Conservation (phyloP, 371 early-diverging fungal genomes). For the Circinella umbellata region DNA sequence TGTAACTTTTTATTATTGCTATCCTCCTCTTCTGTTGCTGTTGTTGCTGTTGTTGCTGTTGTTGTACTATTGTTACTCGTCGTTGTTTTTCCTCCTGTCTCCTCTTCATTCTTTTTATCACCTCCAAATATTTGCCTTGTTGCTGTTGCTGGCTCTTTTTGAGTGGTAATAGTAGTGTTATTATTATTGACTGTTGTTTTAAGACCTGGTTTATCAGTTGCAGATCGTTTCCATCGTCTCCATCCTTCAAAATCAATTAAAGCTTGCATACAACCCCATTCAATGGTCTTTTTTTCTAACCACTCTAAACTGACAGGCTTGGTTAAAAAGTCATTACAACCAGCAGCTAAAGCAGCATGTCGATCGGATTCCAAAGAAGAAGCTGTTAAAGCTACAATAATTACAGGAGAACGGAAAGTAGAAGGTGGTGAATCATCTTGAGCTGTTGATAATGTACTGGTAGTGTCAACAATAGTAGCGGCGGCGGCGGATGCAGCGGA, state of each 20-base stretch:
- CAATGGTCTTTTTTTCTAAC: slow-evolving; percentile 86
- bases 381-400: slow-evolving; percentile 90
- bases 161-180: background rate
- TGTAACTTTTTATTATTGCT: background rate
- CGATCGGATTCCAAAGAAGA: slow-evolving; percentile 78
- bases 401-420: slow-evolving; percentile 75
- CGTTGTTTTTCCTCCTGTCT: too few species aligned
- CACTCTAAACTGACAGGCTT: slow-evolving; percentile 86
- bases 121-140: background rate
- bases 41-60: background rate
- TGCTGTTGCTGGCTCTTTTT: slow-evolving; percentile 14
- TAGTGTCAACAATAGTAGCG: background rate
- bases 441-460: background rate
- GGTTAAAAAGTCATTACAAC: slow-evolving; percentile 90
- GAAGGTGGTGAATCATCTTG: slow-evolving; percentile 33
- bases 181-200: background rate
- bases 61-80: background rate
- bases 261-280: slow-evolving; percentile 95
- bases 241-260: slow-evolving; percentile 87
- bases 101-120: background rate
- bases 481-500: background rate
- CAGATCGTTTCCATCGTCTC: slow-evolving; percentile 68
- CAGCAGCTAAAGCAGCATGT: slow-evolving; percentile 81
- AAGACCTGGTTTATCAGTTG: slow-evolving; percentile 19
- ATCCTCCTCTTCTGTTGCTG: background rate